Percentiles rank a stretch among this genome's conserved stretches.
phyloP scores from a whole-genome alignment of 257 asterid species.

The Gynochthodes officinalis region DNA sequence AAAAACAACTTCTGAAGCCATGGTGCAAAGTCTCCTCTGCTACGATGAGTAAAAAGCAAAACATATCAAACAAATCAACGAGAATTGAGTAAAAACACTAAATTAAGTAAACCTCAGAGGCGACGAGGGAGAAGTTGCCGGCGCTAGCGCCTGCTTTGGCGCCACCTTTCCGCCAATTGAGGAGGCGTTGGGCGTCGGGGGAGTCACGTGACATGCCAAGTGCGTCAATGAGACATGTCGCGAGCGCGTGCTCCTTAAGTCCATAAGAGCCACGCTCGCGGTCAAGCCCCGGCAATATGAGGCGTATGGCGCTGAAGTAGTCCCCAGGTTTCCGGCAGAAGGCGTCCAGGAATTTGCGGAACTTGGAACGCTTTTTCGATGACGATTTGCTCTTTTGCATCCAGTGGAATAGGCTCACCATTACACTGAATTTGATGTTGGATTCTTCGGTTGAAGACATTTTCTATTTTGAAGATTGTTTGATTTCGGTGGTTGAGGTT shows the following conservation, averaged over 20 bases:
- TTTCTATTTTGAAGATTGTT: not conserved
- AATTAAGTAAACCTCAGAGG: constrained; percentile 50
- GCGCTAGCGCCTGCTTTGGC: constrained; percentile 70
- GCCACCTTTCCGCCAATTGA: constrained; percentile 96
- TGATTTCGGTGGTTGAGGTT: not conserved
- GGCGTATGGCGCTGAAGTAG: constrained; percentile 77
- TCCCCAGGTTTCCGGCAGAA: constrained; percentile 67
- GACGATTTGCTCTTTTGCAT: constrained; percentile 78
- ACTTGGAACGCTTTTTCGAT: constrained; percentile 60
- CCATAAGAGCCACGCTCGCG: constrained; percentile 96
- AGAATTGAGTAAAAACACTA: not conserved
- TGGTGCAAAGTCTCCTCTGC: too few relatives aligned
- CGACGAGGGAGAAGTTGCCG: constrained; percentile 77
- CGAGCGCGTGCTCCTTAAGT: constrained; percentile 85
- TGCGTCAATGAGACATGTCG: constrained; percentile 88
- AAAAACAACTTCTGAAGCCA: too few relatives aligned
- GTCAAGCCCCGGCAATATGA: constrained; percentile 77
- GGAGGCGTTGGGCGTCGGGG: constrained; percentile 72
- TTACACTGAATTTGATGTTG: constrained; percentile 72
- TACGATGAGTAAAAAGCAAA: not conserved
- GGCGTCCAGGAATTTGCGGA: constrained; percentile 88
- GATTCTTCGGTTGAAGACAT: constrained; percentile 27
- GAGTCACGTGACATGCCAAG: constrained; percentile 91
- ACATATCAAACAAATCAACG: not conserved
- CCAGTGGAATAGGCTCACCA: constrained; percentile 81